Conservation (phyloP, 208 protist species). For the Naegleria lovaniensis region DNA sequence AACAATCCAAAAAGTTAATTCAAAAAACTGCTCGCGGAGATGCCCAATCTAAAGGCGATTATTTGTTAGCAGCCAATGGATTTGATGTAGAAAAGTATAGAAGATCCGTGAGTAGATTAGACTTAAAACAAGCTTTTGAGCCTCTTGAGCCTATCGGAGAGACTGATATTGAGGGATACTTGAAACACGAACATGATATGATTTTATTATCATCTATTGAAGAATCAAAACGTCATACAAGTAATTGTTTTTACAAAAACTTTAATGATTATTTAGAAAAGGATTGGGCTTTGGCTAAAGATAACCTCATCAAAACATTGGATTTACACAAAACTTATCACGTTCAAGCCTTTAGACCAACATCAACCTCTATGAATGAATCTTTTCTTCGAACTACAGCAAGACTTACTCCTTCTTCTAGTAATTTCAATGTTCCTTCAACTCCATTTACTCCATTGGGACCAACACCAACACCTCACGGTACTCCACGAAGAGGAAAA, state of each 20-base stretch:
- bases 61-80: not conserved
- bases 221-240: slow-evolving; percentile 9
- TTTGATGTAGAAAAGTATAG: slow-evolving; percentile 20
- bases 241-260: slow-evolving; percentile 16
- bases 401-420: not conserved
- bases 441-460: not conserved
- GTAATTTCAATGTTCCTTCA: not conserved
- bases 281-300: not conserved
- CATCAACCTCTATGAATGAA: not conserved
- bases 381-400: not conserved
- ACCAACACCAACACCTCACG: not conserved
- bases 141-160: not conserved
- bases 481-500: not conserved
- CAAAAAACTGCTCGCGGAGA: not conserved
- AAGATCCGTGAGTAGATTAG: not conserved
- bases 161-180: slow-evolving; percentile 14
- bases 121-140: not conserved
- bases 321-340: not conserved
- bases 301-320: not conserved
- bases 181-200: slow-evolving; percentile 18
- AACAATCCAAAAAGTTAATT: slow-evolving; percentile 16
- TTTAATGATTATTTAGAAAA: not conserved
- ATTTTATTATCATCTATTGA: not conserved
- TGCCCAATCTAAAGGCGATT: slow-evolving; percentile 1
- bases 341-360: not conserved